phyloP scores from a whole-genome alignment of 352 stramenopile species.

The Phytophthora chlamydospora region DNA sequence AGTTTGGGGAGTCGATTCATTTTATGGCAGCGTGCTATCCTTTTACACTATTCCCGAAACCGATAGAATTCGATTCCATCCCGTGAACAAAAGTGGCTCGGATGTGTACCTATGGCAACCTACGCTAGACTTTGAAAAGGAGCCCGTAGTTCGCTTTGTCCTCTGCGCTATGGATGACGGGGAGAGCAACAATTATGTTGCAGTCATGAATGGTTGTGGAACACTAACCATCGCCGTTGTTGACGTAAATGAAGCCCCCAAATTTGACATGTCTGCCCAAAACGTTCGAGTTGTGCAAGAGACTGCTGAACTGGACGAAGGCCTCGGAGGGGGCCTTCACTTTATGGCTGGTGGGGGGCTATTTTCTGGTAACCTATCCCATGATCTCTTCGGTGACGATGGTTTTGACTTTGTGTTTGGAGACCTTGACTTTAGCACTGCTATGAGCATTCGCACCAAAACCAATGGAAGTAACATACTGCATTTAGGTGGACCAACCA shows the following conservation, averaged over 20 bases:
- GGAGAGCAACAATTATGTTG: constrained; percentile 45
- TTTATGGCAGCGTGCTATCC: constrained; percentile 42
- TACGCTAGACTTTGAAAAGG: constrained; percentile 46
- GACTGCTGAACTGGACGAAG: constrained; percentile 19
- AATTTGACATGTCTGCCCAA: constrained; percentile 15
- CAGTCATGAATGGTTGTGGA: constrained; percentile 55
- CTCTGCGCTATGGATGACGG: constrained; percentile 64
- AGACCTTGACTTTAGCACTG: constrained; percentile 50
- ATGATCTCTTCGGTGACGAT: constrained; percentile 8
- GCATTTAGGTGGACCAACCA: background rate
- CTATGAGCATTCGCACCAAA: constrained; percentile 34
- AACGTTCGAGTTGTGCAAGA: constrained; percentile 10
- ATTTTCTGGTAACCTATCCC: constrained; percentile 29
- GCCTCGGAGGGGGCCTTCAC: constrained; percentile 12
- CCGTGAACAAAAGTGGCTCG: constrained; percentile 27
- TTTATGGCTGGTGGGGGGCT: constrained; percentile 21
- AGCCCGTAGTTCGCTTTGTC: constrained; percentile 34
- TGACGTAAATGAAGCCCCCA: constrained; percentile 51
- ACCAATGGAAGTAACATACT: constrained; percentile 20
- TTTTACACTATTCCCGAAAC: constrained; percentile 48
- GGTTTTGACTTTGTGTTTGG: constrained; percentile 45
- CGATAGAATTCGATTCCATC: constrained; percentile 31
- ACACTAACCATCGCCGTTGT: constrained; percentile 40
- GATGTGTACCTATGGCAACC: constrained; percentile 41
- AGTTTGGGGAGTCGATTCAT: constrained; percentile 41